Evolutionary conservation across 352 stramenopile genomes (phyloP).

Genomic region (Globisporangium megalacanthum): DNA sequence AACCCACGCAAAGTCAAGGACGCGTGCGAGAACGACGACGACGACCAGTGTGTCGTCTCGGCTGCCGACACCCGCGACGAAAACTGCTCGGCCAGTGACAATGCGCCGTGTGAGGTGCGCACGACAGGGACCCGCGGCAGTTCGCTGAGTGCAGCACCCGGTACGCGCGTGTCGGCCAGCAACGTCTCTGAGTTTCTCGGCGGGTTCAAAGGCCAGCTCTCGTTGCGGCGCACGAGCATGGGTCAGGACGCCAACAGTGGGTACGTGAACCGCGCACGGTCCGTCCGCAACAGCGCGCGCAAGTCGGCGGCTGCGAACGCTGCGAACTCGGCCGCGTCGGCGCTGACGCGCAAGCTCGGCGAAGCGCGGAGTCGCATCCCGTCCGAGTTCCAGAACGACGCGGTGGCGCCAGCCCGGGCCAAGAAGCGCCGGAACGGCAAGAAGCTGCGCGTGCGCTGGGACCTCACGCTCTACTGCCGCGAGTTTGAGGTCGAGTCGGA

Average conservation of each 20-base stretch:
- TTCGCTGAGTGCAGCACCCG: constrained; percentile 12
- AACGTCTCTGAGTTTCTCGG: constrained; percentile 64
- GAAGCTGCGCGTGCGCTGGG: constrained; percentile 38
- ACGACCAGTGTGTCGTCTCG: constrained; percentile 10
- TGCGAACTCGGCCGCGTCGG: constrained; percentile 16
- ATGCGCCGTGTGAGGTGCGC: background rate
- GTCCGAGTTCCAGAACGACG: constrained; percentile 47
- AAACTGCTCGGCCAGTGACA: background rate
- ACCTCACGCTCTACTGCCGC: constrained; percentile 30
- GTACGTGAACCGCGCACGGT: constrained; percentile 38
- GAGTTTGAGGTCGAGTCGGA: constrained; percentile 64
- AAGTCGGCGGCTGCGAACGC: constrained; percentile 25
- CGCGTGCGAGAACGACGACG: constrained; percentile 10
- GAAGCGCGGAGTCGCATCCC: constrained; percentile 50
- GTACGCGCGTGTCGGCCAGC: constrained; percentile 32
- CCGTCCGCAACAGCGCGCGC: constrained; percentile 31
- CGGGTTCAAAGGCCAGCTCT: constrained; percentile 53
- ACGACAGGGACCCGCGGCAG: background rate
- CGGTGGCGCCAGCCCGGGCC: constrained; percentile 19
- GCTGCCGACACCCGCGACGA: constrained; percentile 2
- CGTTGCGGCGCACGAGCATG: constrained; percentile 21
- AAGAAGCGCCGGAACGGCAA: constrained; percentile 32
- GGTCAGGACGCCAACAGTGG: constrained; percentile 13
- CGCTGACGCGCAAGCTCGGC: constrained; percentile 38
- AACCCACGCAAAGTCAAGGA: constrained; percentile 15